A percentile compares a stretch with the other conserved stretches of the same genome.
These are phyloP conservation scores for Strigomonas culicis DNA, from an alignment of 208 protist species.

Conservation along the genomic window DNA sequence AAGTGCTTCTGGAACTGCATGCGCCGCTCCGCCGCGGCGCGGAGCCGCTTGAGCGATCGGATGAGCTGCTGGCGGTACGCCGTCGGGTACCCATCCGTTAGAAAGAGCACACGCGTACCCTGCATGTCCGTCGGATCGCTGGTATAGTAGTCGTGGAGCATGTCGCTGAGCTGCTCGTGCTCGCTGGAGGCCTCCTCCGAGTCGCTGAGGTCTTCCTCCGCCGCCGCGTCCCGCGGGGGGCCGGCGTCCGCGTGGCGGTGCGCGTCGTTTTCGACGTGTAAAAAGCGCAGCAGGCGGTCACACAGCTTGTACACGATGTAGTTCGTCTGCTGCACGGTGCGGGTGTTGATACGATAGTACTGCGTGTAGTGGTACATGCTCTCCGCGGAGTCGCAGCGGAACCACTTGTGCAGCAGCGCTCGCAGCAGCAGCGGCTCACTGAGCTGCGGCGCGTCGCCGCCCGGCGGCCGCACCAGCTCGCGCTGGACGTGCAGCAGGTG, in stretches of 20 bases:
- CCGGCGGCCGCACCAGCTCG: constrained; percentile 15
- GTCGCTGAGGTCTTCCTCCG: not conserved
- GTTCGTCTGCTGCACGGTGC: constrained; percentile 60
- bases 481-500: constrained; percentile 28
- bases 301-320: constrained; percentile 54
- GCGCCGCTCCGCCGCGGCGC: constrained; percentile 35
- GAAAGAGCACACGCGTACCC: not conserved
- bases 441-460: constrained; percentile 25
- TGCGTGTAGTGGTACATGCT: constrained; percentile 20
- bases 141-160: not conserved
- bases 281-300: constrained; percentile 35
- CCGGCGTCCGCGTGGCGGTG: not conserved
- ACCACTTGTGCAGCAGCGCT: constrained; percentile 60
- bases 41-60: constrained; percentile 50
- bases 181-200: constrained; percentile 26
- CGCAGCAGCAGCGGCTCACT: constrained; percentile 72
- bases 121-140: not conserved
- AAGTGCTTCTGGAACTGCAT: constrained; percentile 20
- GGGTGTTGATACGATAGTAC: constrained; percentile 32
- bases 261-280: constrained; percentile 15
- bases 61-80: constrained; percentile 27
- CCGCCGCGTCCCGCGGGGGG: not conserved
- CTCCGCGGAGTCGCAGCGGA: constrained; percentile 28
- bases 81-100: constrained; percentile 25
- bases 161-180: constrained; percentile 13